Base-by-base conservation (phyloP, 345 rosid genomes). In the Murraya koenigii region DNA sequence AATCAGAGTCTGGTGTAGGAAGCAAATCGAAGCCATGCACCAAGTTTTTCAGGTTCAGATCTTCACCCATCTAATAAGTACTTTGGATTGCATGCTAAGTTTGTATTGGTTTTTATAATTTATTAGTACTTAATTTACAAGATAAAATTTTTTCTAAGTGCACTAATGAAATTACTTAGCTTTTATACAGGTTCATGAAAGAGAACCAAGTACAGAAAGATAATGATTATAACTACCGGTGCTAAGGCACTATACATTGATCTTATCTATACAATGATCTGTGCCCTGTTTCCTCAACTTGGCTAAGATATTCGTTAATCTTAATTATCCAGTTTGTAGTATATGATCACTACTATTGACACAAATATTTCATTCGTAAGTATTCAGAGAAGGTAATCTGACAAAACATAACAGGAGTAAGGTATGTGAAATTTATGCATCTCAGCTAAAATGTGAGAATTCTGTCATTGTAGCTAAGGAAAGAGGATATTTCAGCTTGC, bases 1-100 rank as follows among this genome's bases (percentile, higher is more conserved):
- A 94, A 89, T 78, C 77, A 93, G 97, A 96, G 84, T 85, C 92
- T 85, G 97, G 92, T 94, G 91, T 94, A 96, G 99, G 98, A 94
- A 96, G 98, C 99, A 96, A 96, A 92, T 94, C 91, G 91, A 96
- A 96, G 99, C 99, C 98, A 88, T 94, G 99, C 97, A 94, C 97
- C 84, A 96, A 96, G 84, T 96, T 91, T 94, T 96, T 88, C 99
- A 96, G 99, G 99, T 96, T 96, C 85, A 87, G 84, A 91, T 90
- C 92, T 86, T 83, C 78, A 59, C 87, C 86, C 83, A 86, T 81
- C 90, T 77, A 85, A 85, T 79, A 77, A 92, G 65, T 81, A 81
- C 78, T 78, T 67, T 55, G 28, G 84, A 73, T 81, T 75, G 8
- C 52, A 77, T 69, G 23, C 82, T 74, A 19, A 70, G 15, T 39